phyloP scores from a whole-genome alignment of 768 basidiomycete species.

The Lactifluus rugatus region DNA sequence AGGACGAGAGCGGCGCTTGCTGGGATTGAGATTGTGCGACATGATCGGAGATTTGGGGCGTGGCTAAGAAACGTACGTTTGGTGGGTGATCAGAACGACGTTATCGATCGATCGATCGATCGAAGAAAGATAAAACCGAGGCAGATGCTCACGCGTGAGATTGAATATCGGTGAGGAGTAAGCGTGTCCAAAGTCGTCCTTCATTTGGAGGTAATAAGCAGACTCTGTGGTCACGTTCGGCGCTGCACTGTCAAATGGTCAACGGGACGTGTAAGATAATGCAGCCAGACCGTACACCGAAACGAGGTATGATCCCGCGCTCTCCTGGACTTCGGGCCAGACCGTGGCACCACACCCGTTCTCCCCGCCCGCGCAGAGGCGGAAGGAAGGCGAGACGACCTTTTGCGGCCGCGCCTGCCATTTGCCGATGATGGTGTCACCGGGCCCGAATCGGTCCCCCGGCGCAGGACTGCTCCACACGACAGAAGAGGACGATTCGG shows the following conservation, averaged over 20 bases:
- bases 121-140: no score
- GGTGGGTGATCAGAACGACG: no score
- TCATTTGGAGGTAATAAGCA: conserved; percentile 25
- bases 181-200: conserved; percentile 24
- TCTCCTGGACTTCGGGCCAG: conserved; percentile 24
- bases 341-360: conserved; percentile 22
- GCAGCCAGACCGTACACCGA: conserved; percentile 17
- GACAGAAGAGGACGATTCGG: conserved; percentile 9
- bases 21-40: background rate
- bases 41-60: background rate
- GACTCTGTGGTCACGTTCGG: conserved; percentile 23
- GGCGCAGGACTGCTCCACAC: conserved; percentile 25
- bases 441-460: conserved; percentile 24
- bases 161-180: conserved; percentile 26
- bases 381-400: conserved; percentile 29
- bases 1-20: conserved; percentile 3
- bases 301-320: conserved; percentile 23
- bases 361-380: conserved; percentile 23
- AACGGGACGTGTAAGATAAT: conserved; percentile 1
- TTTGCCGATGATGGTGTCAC: conserved; percentile 27
- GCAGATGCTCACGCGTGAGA: conserved; percentile 23
- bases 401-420: conserved; percentile 23
- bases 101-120: no score
- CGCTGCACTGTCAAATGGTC: conserved; percentile 12
- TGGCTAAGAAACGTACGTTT: no score